These are phyloP conservation scores for Ogataea paraovalis DNA, from an alignment of 805 yeast species.

Conservation along the genomic window DNA sequence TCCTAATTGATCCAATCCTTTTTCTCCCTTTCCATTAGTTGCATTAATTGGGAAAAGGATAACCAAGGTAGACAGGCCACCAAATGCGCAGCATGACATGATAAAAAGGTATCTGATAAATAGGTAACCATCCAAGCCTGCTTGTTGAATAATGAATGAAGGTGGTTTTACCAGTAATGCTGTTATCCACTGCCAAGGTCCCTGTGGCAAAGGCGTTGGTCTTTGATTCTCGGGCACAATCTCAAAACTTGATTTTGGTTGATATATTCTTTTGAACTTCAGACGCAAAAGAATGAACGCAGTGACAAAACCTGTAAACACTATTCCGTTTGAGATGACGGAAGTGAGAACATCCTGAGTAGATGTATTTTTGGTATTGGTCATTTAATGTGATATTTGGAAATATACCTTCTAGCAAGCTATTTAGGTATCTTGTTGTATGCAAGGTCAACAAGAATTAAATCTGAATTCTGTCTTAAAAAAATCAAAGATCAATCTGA, in stretches of 20 bases:
- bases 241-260: conserved; percentile 70
- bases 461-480: too few relatives aligned
- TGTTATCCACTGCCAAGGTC: conserved; percentile 65
- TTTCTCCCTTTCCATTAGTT: conserved; percentile 52
- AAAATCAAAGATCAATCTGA: too few relatives aligned
- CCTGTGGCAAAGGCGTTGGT: conserved; percentile 72
- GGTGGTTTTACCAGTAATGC: conserved; percentile 65
- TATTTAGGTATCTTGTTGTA: too few relatives aligned
- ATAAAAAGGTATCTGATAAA: conserved; percentile 73
- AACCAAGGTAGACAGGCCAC: conserved; percentile 57
- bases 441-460: too few relatives aligned
- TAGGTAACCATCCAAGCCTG: conserved; percentile 93
- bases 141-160: conserved; percentile 72
- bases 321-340: conserved; percentile 58
- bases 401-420: too few relatives aligned
- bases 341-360: conserved; percentile 75
- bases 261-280: conserved; percentile 68
- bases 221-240: conserved; percentile 54
- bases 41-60: conserved; percentile 84
- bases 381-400: too few relatives aligned
- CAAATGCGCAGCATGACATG: conserved; percentile 47
- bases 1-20: conserved; percentile 72
- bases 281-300: conserved; percentile 66
- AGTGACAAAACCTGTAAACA: conserved; percentile 58
- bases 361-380: conserved; percentile 42